phyloP scores from a whole-genome alignment of 2,329 filamentous ascomycete species.

The Alternaria arborescens region DNA sequence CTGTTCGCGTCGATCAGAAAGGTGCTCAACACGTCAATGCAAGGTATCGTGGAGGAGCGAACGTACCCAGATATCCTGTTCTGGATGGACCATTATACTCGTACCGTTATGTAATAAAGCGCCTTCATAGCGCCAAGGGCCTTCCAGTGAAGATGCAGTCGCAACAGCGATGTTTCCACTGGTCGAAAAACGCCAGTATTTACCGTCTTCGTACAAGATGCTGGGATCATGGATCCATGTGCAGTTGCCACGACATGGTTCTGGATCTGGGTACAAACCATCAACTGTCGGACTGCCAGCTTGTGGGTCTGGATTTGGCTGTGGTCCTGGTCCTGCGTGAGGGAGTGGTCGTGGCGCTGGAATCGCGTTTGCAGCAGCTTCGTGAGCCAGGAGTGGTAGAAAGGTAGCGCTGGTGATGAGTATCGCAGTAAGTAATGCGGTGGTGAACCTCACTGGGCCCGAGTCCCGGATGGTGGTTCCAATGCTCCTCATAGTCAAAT shows the following conservation, averaged over 20 bases:
- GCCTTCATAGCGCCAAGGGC: conserved; percentile 59
- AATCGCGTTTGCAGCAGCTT: conserved; percentile 4
- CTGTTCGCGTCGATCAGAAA: conserved; percentile 46
- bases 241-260: conserved; percentile 51
- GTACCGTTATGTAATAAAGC: conserved; percentile 54
- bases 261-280: conserved; percentile 41
- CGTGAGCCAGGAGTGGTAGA: conserved; percentile 20
- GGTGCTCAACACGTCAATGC: neutral
- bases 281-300: neutral
- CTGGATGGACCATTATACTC: conserved; percentile 52
- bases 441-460: conserved; percentile 8
- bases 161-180: conserved; percentile 58
- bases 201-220: conserved; percentile 56
- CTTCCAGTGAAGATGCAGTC: conserved; percentile 54
- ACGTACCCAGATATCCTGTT: conserved; percentile 58
- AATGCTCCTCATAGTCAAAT: neutral
- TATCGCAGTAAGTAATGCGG: conserved; percentile 18
- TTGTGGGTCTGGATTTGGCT: conserved; percentile 6
- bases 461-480: conserved; percentile 7
- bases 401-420: conserved; percentile 24
- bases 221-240: conserved; percentile 57
- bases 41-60: neutral
- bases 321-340: neutral
- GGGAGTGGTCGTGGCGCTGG: neutral
- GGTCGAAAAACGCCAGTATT: conserved; percentile 61